Base-by-base conservation (phyloP, 305 asterid species). In the Plantago lanceolata region DNA sequence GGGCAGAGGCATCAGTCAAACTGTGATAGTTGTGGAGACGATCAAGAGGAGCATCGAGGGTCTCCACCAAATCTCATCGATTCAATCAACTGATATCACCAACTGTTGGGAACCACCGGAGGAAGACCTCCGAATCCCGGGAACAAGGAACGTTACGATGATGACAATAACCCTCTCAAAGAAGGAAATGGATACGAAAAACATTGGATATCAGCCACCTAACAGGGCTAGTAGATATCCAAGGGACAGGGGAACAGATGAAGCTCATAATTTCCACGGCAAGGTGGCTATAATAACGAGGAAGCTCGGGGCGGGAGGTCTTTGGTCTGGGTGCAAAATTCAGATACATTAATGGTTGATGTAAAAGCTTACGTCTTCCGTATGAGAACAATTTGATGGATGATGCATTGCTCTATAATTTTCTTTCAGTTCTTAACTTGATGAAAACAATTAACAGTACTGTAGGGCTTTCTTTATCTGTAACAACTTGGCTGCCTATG, bases 31-130 rank as follows among this genome's bases (percentile, higher is more conserved):
- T 37, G 94, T 83, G 83, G 90, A 85, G 76, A 66, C 81, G 61
- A 82, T 85, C 66, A 85, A 85, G 99, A 85, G 99, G 81, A 84
- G 99, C 72, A 84, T 93, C 71, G 94, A 84, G 75, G 99, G 96
- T 72, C 95, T 92, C 68, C 96, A 89, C 82, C 98, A 92, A 77
- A 69, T 84, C 57, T 85, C 96, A 8, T 67, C 84, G 19, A 89
- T 93, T 69, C 84, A 87, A 48, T 93, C 99, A 78, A 87, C 85
- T 12, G 96, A 93, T 68, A 87, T 93, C 65, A 93, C 89, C 40
- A 97, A 93, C 81, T 89, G 95, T 20, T 90, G 96, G 97, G 99
- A 89, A 76, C 99, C 99, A 57, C 78, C 90, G 50, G 99, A 93
- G 74, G 99, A 93, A 81, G 99, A 97, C 75, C 94, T 93, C 58